A percentile compares a stretch with the other conserved stretches of the same genome.
Evolutionary conservation across 805 yeast species (phyloP).

Genomic region (Metschnikowia borealis): DNA sequence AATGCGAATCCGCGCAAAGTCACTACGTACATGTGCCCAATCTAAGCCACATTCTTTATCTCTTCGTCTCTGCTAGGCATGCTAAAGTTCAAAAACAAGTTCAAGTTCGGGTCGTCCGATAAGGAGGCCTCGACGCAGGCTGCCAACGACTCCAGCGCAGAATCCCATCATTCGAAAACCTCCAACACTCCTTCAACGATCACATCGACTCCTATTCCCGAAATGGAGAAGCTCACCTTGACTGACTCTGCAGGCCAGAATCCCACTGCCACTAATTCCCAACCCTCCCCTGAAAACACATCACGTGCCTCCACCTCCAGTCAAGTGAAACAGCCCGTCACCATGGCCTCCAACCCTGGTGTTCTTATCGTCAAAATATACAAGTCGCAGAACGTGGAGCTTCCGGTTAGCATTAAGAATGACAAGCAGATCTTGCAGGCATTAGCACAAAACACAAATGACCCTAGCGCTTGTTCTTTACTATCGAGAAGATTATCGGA

Average conservation of each 20-base stretch:
- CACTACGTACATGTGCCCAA: neutral
- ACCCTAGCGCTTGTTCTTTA: constrained; percentile 18
- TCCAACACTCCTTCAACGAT: neutral
- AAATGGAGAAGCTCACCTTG: constrained; percentile 1
- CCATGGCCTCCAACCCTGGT: constrained; percentile 49
- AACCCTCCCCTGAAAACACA: neutral
- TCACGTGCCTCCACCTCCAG: neutral
- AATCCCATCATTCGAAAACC: neutral
- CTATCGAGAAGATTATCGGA: constrained; percentile 13
- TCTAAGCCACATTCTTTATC: neutral
- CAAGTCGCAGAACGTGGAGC: constrained; percentile 58
- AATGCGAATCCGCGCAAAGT: constrained; percentile 2
- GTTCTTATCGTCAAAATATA: constrained; percentile 74
- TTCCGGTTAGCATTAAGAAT: constrained; percentile 69
- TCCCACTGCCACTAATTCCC: neutral
- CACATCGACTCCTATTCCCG: constrained; percentile 1
- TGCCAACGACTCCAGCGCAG: neutral
- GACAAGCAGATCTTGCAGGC: constrained; percentile 62
- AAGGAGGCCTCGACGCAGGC: constrained; percentile 11
- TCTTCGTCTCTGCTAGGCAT: constrained; percentile 8
- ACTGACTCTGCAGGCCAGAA: constrained; percentile 1
- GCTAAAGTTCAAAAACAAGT: constrained; percentile 32
- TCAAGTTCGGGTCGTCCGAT: constrained; percentile 23
- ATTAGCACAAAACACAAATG: constrained; percentile 51
- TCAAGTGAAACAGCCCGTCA: constrained; percentile 9